Evolutionary conservation across 345 rosid genomes (phyloP), one percentile per base, ranked within the genome.

Genomic region (Diplotaxis tenuifolia): DNA sequence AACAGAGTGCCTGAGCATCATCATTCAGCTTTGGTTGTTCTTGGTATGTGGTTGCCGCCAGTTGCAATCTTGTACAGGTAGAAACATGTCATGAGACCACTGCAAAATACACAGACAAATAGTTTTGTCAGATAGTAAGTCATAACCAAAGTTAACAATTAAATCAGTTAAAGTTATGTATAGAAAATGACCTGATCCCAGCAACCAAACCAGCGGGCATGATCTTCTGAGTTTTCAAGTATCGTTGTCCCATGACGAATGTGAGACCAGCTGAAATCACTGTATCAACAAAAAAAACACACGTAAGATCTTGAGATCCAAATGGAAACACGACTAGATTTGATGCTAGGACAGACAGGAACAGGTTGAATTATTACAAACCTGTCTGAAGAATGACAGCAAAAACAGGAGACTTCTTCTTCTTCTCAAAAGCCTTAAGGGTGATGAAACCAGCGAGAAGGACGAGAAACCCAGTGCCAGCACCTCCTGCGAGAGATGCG

Each of bases 401-500:
- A 67, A 83, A 64, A 68, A 65, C 76, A 7, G 93, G 88, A 34
- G 82, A 89, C 78, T 86, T 85, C 71, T 85, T 76, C 85, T 81
- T 86, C 85, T 81, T 86, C 84, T 79, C 86, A 38, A 86, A 92
- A 75, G 97, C 96, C 32, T 85, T 92, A 55, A 92, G 91, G 71
- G 96, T 92, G 68, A 88, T 67, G 71, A 74, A 88, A 0, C 96
- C 97, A 74, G 93, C 96, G 25, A 90, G 79, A 42, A 92, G 29
- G 42, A 95, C 88, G 16, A 90, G 29, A 36, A 88, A 70, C 23
- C 99, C 99, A 74, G 82, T 67, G 67, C 91, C 91, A 15, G 36
- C 90, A 4, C 97, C 97, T 7, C 99, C 99, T 11, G 72, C 97
- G 10, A 95, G 79, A 20, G 99, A 95, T 4, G 87, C 83, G 29